Evolutionary conservation across 495 filamentous ascomycete species (phyloP).

Genomic region (Parathielavia hyrcaniae): DNA sequence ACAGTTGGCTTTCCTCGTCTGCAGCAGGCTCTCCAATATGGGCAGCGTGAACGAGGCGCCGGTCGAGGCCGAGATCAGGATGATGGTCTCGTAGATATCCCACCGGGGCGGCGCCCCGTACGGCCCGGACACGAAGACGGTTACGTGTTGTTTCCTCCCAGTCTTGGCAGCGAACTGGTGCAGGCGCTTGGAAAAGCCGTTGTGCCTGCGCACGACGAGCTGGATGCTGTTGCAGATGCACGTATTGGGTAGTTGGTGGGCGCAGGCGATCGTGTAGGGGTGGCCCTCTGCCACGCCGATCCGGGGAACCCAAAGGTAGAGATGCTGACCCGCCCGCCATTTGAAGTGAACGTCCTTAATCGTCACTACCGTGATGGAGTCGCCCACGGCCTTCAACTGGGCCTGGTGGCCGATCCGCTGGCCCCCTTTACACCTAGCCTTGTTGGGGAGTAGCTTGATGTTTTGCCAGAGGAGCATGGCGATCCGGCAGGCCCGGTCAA

Average conservation of each 20-base stretch:
- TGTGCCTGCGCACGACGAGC: slow-evolving; percentile 64
- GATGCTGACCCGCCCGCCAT: slow-evolving; percentile 74
- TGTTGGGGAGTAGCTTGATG: slow-evolving; percentile 42
- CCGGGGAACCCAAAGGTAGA: slow-evolving; percentile 66
- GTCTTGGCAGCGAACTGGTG: slow-evolving; percentile 55
- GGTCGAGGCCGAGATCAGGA: slow-evolving; percentile 54
- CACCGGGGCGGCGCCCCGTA: slow-evolving; percentile 52
- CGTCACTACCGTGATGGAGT: slow-evolving; percentile 60
- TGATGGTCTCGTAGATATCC: slow-evolving; percentile 53
- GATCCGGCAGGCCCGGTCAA: slow-evolving; percentile 58
- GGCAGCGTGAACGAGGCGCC: slow-evolving; percentile 54
- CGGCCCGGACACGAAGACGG: slow-evolving; percentile 50
- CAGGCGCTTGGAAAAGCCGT: slow-evolving; percentile 63
- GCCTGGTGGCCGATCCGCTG: slow-evolving; percentile 51
- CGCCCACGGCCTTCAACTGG: slow-evolving; percentile 54
- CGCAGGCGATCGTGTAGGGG: slow-evolving; percentile 70
- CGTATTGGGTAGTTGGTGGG: slow-evolving; percentile 38
- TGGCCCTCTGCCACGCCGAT: slow-evolving; percentile 67
- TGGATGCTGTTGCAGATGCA: slow-evolving; percentile 58
- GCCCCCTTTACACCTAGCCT: slow-evolving; percentile 36
- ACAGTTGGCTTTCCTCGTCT: slow-evolving; percentile 42
- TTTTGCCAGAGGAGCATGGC: slow-evolving; percentile 57
- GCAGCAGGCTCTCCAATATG: slow-evolving; percentile 49
- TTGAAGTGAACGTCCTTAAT: slow-evolving; percentile 61
- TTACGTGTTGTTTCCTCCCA: slow-evolving; percentile 34